Evolutionary conservation across 371 early-diverging fungal species (phyloP), one percentile per base, ranked within the genome.

Genomic region (Amoeboradix gromovi): DNA sequence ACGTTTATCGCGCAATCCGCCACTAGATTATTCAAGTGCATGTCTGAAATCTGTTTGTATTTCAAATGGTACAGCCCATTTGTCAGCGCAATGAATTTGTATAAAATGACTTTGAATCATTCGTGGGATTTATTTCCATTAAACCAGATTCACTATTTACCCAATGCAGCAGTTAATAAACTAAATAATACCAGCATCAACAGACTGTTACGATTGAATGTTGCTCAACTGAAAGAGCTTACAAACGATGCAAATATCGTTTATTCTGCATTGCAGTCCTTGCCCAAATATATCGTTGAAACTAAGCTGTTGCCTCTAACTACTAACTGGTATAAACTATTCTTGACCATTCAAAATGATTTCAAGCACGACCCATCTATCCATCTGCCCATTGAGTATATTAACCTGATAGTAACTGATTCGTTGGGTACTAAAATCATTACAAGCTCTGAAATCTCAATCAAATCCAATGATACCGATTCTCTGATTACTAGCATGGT

Each of bases 1-100:
- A 91, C 88, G 0, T 94, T 91, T 78, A 90, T 97, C 29, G 92
- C 95, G 22, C 94, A 94, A 78, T 87, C 86, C 71, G 94, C 92
- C 29, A 86, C 85, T 0, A 86, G 98, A 73, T 88, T 97, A 71
- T 76, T 95, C 31, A 86, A 96, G 30, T 93, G 96, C 27, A 84
- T 97, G 69, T 94, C 92, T 79, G 98, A 95, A 78, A 91, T 97
- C 66, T 88, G 91, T 72, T 74, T 92, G 69, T 83, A 84, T 70
- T 86, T 90, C 30, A 91, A 92, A n/a, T 97, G 98, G 98, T 86
- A 91, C 0, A 87, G 86, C 70, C 78, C 92, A 32, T 85, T 92
- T 1, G 82, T 85, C 66, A 84, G 85, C 68, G 85, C 89, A 0
- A 77, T 94, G 30, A 89, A 88, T 77, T 75, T 91, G 67, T 91